These are phyloP conservation scores for Boletus rubescentipes DNA, from an alignment of 768 basidiomycete genomes.

Conservation along the genomic window DNA sequence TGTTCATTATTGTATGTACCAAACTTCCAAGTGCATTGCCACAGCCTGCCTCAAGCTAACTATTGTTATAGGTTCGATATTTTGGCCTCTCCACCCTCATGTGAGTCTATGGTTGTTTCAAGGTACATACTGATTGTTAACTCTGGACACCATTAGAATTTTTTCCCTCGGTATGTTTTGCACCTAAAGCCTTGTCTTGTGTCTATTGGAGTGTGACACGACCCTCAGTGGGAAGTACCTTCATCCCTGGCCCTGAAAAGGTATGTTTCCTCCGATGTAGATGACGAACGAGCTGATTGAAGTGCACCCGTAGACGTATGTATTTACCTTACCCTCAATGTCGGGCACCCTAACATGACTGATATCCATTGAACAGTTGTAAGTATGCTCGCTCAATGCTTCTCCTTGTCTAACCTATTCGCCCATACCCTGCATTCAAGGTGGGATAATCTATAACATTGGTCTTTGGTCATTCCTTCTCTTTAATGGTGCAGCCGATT, in stretches of 20 bases:
- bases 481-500: background rate
- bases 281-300: background rate
- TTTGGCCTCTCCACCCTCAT: background rate
- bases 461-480: background rate
- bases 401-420: background rate
- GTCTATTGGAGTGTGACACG: background rate
- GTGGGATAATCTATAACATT: background rate
- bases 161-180: conserved; percentile 1
- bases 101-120: background rate
- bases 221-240: conserved; percentile 5
- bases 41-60: background rate
- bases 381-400: background rate
- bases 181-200: background rate
- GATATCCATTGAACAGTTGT: background rate
- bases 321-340: background rate
- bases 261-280: background rate
- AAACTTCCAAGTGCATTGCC: background rate
- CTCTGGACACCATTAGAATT: background rate
- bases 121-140: background rate
- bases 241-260: conserved; percentile 3
- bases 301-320: background rate
- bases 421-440: background rate
- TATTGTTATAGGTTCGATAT: conserved; percentile 6
- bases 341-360: too few relatives aligned
- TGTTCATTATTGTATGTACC: conserved; percentile 6